Conservation (phyloP, 495 filamentous ascomycete genomes). For the Neurospora tetrasperma region DNA sequence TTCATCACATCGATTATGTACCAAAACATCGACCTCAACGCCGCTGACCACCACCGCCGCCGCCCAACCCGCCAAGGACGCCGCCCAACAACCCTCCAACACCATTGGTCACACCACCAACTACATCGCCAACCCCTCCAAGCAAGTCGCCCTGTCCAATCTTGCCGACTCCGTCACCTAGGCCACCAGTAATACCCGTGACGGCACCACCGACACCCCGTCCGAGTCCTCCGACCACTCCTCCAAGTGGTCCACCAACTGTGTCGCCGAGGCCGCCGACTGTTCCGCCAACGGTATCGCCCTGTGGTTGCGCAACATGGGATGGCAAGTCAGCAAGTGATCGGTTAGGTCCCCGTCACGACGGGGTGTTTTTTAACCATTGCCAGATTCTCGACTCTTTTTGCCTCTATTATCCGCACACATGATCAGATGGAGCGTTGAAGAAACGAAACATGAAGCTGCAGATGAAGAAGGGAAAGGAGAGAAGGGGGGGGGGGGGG, state of each 20-base stretch:
- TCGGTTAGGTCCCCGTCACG: not conserved
- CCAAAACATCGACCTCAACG: not conserved
- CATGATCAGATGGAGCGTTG: not conserved
- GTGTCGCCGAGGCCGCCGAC: slow-evolving; percentile 18
- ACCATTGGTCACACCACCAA: slow-evolving; percentile 15
- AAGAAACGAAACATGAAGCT: not conserved
- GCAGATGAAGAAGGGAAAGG: not conserved
- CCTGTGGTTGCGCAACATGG: slow-evolving; percentile 2
- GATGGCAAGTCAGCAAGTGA: not conserved
- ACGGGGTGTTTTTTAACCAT: slow-evolving; percentile 6
- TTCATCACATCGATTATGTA: not conserved
- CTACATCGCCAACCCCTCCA: slow-evolving; percentile 13
- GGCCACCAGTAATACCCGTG: slow-evolving; percentile 12
- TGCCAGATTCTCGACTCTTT: slow-evolving; percentile 8
- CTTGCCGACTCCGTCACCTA: slow-evolving; percentile 18
- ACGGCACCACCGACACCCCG: slow-evolving; percentile 15
- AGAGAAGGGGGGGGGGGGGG: not conserved
- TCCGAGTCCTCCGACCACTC: slow-evolving; percentile 15
- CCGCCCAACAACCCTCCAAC: slow-evolving; percentile 16
- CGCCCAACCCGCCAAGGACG: slow-evolving; percentile 12
- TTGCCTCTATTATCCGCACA: not conserved
- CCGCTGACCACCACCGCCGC: not conserved
- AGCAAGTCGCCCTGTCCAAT: slow-evolving; percentile 17
- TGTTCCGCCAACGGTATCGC: slow-evolving; percentile 16
- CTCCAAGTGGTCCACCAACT: slow-evolving; percentile 16